A percentile compares a stretch with the other conserved stretches of the same genome.
Conservation (phyloP, 306 rosid species). For the Prunus mongolica region DNA sequence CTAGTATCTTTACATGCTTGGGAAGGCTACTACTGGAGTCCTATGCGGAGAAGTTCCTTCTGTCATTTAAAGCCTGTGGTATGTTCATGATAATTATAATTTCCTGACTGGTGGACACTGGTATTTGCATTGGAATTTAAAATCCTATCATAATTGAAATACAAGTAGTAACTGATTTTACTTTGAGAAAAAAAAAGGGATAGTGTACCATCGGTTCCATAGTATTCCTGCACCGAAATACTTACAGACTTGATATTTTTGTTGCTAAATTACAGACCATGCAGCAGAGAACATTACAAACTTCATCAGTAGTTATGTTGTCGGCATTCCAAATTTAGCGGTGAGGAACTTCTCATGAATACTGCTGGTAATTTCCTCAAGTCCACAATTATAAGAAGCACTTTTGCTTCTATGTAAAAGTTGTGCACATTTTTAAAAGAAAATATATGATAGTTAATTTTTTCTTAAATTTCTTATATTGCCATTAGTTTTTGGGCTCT, state of each 20-base stretch:
- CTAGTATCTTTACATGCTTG: slow-evolving; percentile 53
- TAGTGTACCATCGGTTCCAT: slow-evolving; percentile 6
- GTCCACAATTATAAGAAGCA: slow-evolving; percentile 30
- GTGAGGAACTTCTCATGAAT: slow-evolving; percentile 64
- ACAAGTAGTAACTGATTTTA: not conserved
- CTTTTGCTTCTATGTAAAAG: slow-evolving; percentile 31
- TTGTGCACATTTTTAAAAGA: not conserved
- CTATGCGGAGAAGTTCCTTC: slow-evolving; percentile 60
- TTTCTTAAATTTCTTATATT: not conserved
- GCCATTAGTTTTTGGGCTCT: not conserved
- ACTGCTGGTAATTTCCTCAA: slow-evolving; percentile 42
- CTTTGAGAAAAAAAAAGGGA: slow-evolving; percentile 14
- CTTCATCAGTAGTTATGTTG: slow-evolving; percentile 59
- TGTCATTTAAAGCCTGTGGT: slow-evolving; percentile 55
- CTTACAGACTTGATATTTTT: slow-evolving; percentile 23
- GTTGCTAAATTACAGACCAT: slow-evolving; percentile 53
- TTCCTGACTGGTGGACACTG: not conserved
- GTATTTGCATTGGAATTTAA: not conserved
- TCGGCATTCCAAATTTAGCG: slow-evolving; percentile 71
- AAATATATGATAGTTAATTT: not conserved
- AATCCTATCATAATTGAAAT: not conserved
- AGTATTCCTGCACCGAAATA: slow-evolving; percentile 2
- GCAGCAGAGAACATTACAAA: slow-evolving; percentile 48
- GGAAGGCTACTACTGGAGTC: slow-evolving; percentile 65
- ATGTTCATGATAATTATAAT: slow-evolving; percentile 21